Percentiles rank a stretch among this genome's conserved stretches.
phyloP scores from a whole-genome alignment of 1,139 yeast genomes.

The Nakaseomyces glabratus region DNA sequence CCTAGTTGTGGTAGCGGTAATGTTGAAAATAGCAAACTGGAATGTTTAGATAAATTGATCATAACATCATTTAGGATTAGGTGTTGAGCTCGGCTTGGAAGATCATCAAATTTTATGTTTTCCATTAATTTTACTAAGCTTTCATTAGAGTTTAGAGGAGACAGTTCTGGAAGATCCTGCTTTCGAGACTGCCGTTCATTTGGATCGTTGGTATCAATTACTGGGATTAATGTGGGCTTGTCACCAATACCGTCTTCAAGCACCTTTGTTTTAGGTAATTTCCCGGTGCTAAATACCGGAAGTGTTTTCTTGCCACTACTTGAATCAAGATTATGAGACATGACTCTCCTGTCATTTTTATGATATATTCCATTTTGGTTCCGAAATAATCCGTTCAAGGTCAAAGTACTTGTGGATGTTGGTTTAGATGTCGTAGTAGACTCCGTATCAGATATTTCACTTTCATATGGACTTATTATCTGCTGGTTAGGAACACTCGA shows the following conservation, averaged over 20 bases:
- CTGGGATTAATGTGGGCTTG: constrained; percentile 48
- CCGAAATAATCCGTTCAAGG: not conserved
- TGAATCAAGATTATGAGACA: constrained; percentile 7
- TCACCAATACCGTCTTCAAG: constrained; percentile 61
- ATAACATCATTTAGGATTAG: constrained; percentile 78
- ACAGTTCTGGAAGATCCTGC: constrained; percentile 15
- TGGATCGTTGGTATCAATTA: constrained; percentile 30
- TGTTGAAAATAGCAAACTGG: constrained; percentile 75
- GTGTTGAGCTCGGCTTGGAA: constrained; percentile 90
- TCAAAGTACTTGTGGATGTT: constrained; percentile 11
- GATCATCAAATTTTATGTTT: constrained; percentile 59
- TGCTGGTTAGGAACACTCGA: constrained; percentile 38
- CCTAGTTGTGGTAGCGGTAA: constrained; percentile 82
- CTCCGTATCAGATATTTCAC: constrained; percentile 21
- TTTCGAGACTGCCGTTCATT: constrained; percentile 9
- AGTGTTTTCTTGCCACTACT: constrained; percentile 24
- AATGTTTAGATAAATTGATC: constrained; percentile 50
- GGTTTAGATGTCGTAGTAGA: constrained; percentile 6
- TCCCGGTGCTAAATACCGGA: constrained; percentile 72
- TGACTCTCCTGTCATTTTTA: constrained; percentile 29
- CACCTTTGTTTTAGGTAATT: constrained; percentile 65
- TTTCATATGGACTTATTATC: constrained; percentile 12
- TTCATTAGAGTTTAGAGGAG: constrained; percentile 25
- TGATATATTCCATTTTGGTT: not conserved
- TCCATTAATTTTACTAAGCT: constrained; percentile 32